These are phyloP conservation scores for Drechmeria coniospora DNA, from an alignment of 2,329 filamentous ascomycete genomes.

Conservation along the genomic window DNA sequence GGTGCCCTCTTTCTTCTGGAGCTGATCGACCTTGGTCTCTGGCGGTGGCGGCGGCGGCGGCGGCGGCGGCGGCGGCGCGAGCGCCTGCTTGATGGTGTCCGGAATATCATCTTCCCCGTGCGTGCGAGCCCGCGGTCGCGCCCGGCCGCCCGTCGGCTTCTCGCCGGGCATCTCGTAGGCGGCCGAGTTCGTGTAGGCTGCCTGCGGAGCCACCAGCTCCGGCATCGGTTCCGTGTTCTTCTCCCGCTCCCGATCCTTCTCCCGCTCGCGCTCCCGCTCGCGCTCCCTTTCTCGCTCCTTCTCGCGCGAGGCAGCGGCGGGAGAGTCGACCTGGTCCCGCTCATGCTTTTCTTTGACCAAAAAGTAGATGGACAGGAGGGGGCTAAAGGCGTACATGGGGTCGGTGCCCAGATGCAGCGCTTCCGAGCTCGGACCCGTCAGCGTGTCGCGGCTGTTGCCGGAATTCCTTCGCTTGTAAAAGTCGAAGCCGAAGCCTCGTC, in stretches of 20 bases:
- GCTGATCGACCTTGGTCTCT: conserved; percentile 43
- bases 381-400: conserved; percentile 84
- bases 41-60: conserved; percentile 29
- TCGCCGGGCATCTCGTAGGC: conserved; percentile 83
- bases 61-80: conserved; percentile 22
- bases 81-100: conserved; percentile 30
- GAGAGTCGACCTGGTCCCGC: conserved; percentile 40
- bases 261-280: conserved; percentile 14
- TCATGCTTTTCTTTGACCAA: conserved; percentile 91
- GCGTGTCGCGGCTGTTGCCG: conserved; percentile 71
- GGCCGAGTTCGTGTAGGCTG: conserved; percentile 74
- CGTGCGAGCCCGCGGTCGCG: conserved; percentile 73
- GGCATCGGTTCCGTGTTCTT: conserved; percentile 46
- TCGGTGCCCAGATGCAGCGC: conserved; percentile 70
- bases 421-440: conserved; percentile 72
- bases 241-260: no score
- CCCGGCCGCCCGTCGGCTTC: conserved; percentile 68
- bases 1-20: conserved; percentile 70
- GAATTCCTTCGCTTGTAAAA: conserved; percentile 95
- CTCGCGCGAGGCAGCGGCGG: conserved; percentile 25
- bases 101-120: conserved; percentile 87
- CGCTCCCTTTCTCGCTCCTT: conserved; percentile 13
- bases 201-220: conserved; percentile 66
- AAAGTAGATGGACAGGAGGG: conserved; percentile 86
- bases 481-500: conserved; percentile 76